These are phyloP conservation scores for Astrephomene gubernaculifera DNA, from an alignment of 139 green algal genomes.

Conservation along the genomic window DNA sequence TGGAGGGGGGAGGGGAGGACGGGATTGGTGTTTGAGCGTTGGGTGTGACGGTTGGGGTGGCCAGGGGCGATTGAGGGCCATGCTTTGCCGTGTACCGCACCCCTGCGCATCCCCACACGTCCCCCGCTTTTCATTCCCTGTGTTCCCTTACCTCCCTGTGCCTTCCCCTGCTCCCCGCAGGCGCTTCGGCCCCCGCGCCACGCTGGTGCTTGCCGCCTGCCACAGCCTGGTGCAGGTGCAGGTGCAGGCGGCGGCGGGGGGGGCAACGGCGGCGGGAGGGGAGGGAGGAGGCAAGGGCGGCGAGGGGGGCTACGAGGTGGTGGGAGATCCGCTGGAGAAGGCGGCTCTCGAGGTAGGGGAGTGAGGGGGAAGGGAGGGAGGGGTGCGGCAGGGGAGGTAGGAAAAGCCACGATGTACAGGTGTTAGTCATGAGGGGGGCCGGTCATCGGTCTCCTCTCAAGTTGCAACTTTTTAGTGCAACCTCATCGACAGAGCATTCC, in stretches of 20 bases:
- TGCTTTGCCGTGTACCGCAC: not conserved
- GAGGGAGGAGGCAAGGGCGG: not conserved
- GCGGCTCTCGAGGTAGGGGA: constrained; percentile 66
- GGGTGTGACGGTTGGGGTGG: not conserved
- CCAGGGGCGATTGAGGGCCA: not conserved
- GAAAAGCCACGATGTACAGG: too few species aligned
- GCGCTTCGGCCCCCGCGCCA: constrained; percentile 23
- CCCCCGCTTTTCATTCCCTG: not conserved
- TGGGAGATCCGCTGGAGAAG: constrained; percentile 92
- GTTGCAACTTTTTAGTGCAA: too few species aligned
- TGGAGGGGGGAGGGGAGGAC: not conserved
- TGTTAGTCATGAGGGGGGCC: too few species aligned
- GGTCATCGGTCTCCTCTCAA: too few species aligned
- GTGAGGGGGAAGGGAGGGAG: constrained; percentile 22
- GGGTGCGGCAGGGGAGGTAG: too few species aligned
- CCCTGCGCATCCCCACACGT: not conserved
- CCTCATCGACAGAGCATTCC: too few species aligned
- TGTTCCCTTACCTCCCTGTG: not conserved
- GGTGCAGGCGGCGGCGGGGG: constrained; percentile 54
- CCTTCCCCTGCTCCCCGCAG: not conserved
- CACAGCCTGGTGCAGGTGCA: constrained; percentile 89
- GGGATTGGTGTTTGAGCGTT: not conserved
- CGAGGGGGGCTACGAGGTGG: constrained; percentile 55
- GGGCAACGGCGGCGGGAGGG: not conserved
- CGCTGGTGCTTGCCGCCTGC: constrained; percentile 87